A percentile compares a stretch with the other conserved stretches of the same genome.
Evolutionary conservation across 345 rosid genomes (phyloP).

Genomic region (Lepidium sativum): DNA sequence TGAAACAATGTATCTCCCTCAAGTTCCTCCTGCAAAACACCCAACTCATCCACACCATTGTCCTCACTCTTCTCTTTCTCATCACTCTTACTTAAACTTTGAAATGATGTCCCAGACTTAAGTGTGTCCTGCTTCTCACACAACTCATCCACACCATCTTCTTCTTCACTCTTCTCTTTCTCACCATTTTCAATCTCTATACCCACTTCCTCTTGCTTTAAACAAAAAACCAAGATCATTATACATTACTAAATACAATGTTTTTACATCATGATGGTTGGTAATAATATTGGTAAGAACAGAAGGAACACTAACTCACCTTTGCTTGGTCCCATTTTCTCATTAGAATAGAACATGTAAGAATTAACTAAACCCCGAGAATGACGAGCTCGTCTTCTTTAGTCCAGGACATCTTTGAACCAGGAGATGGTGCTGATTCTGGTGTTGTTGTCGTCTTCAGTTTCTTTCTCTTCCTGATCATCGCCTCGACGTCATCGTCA

Average conservation of each 20-base stretch:
- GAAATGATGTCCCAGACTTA: background rate
- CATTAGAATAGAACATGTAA: background rate
- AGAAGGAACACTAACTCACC: background rate
- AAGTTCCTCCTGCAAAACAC: background rate
- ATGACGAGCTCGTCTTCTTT: conserved; percentile 10
- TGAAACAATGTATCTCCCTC: background rate
- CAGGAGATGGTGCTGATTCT: background rate
- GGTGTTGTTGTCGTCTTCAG: background rate
- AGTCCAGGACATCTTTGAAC: background rate
- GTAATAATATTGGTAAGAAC: background rate
- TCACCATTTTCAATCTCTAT: background rate
- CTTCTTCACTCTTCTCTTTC: background rate
- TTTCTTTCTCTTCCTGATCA: background rate
- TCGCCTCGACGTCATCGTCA: background rate
- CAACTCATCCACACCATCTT: background rate
- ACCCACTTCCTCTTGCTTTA: background rate
- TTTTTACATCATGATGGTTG: background rate
- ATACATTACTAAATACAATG: background rate
- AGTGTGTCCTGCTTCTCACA: background rate
- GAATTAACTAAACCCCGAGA: conserved; percentile 1
- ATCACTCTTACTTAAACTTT: background rate
- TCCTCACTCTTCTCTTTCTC: conserved; percentile 2
- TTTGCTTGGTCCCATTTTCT: background rate
- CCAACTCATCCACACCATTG: background rate
- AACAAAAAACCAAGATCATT: background rate